phyloP scores from a whole-genome alignment of 2,329 filamentous ascomycete genomes.

The Aspergillus spinulosporus region DNA sequence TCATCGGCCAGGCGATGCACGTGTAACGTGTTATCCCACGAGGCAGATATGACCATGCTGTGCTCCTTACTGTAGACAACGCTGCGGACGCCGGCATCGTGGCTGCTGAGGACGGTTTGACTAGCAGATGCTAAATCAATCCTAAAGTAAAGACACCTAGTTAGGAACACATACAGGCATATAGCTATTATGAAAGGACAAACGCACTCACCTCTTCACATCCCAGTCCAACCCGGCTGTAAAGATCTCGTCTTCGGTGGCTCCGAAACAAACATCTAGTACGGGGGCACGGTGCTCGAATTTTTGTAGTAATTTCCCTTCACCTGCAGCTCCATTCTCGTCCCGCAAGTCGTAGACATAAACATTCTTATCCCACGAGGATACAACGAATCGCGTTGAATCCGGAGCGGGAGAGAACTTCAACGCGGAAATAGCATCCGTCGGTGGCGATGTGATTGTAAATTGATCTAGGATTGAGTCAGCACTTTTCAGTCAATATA shows the following conservation, averaged over 20 bases:
- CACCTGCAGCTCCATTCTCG: constrained; percentile 55
- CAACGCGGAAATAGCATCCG: constrained; percentile 82
- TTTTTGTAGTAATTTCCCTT: constrained; percentile 66
- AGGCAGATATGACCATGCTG: constrained; percentile 79
- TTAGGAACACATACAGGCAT: neutral
- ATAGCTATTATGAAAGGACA: neutral
- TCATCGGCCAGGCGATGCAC: constrained; percentile 61
- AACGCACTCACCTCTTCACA: constrained; percentile 66
- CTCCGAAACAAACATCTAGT: constrained; percentile 87
- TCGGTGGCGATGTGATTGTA: constrained; percentile 77
- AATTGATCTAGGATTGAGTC: constrained; percentile 61
- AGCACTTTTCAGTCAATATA: constrained; percentile 1
- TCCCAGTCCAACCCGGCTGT: constrained; percentile 83
- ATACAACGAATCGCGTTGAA: constrained; percentile 78
- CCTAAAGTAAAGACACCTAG: constrained; percentile 36
- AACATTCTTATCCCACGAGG: constrained; percentile 90
- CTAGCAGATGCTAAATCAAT: constrained; percentile 72
- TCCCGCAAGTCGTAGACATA: constrained; percentile 78
- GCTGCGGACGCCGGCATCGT: constrained; percentile 75
- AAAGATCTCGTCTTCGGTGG: constrained; percentile 78
- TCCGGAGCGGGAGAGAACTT: constrained; percentile 77
- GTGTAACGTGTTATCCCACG: constrained; percentile 91
- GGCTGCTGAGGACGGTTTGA: constrained; percentile 74
- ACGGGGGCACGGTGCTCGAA: constrained; percentile 83
- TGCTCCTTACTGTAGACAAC: constrained; percentile 78